A percentile compares a stretch with the other conserved stretches of the same genome.
Conservation (phyloP, 768 basidiomycete species). For the Kwoniella heveanensis region DNA sequence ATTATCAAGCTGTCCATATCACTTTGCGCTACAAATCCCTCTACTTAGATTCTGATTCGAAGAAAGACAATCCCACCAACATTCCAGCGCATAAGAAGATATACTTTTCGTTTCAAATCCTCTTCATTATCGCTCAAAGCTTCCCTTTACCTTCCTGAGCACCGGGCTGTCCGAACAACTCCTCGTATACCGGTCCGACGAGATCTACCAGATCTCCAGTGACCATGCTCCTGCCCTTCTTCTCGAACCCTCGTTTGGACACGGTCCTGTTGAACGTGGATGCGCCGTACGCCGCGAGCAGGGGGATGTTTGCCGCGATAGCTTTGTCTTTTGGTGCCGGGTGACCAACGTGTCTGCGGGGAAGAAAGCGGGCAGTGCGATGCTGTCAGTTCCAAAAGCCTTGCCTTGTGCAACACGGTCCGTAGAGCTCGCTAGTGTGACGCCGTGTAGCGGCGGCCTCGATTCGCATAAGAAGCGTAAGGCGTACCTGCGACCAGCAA, state of each 20-base stretch:
- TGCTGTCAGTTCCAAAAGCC: too few species aligned
- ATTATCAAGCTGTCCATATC: background rate
- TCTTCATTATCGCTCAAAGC: slow-evolving; percentile 2
- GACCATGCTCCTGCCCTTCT: slow-evolving; percentile 76
- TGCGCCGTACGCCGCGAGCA: slow-evolving; percentile 81
- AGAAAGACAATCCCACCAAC: too few species aligned
- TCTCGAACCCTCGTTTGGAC: slow-evolving; percentile 72
- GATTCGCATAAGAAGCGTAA: too few species aligned
- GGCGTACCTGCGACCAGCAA: too few species aligned
- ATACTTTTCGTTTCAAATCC: too few species aligned
- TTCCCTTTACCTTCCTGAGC: slow-evolving; percentile 15
- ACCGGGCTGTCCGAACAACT: slow-evolving; percentile 12
- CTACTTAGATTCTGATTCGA: too few species aligned
- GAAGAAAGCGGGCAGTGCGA: too few species aligned
- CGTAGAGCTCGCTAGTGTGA: too few species aligned
- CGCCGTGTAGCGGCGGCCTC: too few species aligned
- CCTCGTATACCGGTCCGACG: slow-evolving; percentile 66
- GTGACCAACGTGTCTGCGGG: slow-evolving; percentile 49
- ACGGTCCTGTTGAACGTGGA: slow-evolving; percentile 85
- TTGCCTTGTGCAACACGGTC: background rate
- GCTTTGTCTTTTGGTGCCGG: slow-evolving; percentile 47
- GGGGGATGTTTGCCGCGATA: slow-evolving; percentile 63
- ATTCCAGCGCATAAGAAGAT: too few species aligned
- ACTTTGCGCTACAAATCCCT: background rate
- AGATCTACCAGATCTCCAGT: slow-evolving; percentile 72